phyloP scores from a whole-genome alignment of 371 early-diverging fungal genomes.

The Smittium culicis region DNA sequence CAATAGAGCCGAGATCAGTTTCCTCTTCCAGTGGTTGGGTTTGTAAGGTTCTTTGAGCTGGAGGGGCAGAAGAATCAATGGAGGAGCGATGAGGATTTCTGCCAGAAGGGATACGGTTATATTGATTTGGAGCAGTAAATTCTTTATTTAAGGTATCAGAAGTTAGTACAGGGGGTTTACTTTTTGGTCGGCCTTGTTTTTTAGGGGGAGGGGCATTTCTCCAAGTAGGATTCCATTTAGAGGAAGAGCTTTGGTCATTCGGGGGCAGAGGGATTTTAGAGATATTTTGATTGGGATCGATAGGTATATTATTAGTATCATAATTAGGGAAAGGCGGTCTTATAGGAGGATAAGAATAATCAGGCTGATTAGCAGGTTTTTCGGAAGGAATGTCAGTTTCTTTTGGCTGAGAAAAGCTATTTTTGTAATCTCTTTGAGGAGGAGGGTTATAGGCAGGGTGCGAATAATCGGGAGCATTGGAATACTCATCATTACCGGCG shows the following conservation, averaged over 20 bases:
- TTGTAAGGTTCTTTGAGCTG: not conserved
- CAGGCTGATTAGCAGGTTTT: not conserved
- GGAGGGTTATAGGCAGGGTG: not conserved
- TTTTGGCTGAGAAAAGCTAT: not conserved
- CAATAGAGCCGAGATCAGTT: not conserved
- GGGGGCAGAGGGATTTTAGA: not conserved
- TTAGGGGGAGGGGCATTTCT: not conserved
- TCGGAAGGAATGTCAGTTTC: not conserved
- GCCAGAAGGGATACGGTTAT: not conserved
- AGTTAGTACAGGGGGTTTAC: not conserved
- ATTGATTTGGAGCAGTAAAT: not conserved
- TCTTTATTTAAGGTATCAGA: not conserved
- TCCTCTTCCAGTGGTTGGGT: not conserved
- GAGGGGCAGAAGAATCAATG: not conserved
- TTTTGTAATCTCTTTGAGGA: not conserved
- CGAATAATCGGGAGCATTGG: not conserved
- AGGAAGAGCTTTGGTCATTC: not conserved
- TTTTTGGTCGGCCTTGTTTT: not conserved
- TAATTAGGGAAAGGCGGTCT: not conserved
- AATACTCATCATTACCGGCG: not conserved
- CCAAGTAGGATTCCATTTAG: not conserved
- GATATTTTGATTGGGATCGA: not conserved
- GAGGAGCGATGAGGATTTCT: not conserved
- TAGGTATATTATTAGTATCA: not conserved
- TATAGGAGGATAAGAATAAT: not conserved